Base-by-base conservation (phyloP, 202 grass and related monocot species). In the Cymbopogon flexuosus region DNA sequence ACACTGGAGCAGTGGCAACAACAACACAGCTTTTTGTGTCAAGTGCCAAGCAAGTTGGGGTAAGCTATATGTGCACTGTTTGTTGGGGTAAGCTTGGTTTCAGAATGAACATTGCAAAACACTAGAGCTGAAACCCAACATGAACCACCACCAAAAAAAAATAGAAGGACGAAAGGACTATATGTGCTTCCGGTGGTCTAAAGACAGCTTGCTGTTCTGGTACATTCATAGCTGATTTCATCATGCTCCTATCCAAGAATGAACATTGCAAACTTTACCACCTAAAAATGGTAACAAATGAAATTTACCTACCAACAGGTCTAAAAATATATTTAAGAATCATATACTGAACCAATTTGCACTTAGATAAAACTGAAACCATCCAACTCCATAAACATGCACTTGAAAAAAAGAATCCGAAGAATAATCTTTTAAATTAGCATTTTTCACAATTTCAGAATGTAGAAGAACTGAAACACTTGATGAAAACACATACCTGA, bases 401-500 rank as follows among this genome's bases (percentile, higher is more conserved):
- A 37, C 71, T 66, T 52, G 63, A 47, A 18, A 11, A 11, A 56
- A 76, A 54, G 30, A 27, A 63, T 80, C 81, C 16, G 14, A 85
- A 59, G 14, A 47, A 45, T 51, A 76, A 18, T 33, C 15, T 72
- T 66, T 70, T 18, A 21, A 40, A 77, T 71, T 73, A 35, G 46
- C 8, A 74, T 73, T 52, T 12, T 12, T 62, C 27, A 73, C 46
- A 63, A 68, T 68, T 81, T 78, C 78, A 43, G 60, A 68, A 63
- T 57, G 21, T 33, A 87, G 60, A 82, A 22, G 36, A 84, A 61
- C 31, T 47, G 30, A 42, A 68, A 22, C 15, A 34, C 40, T 87
- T 66, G 64, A 58, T 58, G 64, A 65, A 65, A 77, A 49, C 30
- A 56, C 77, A 52, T 87, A 87, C 89, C 89, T 49, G 7, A 13